Percentiles rank a stretch among this genome's conserved stretches.
Conservation (phyloP, 2,329 filamentous ascomycete genomes). For the Hymenoscyphus infarciens region DNA sequence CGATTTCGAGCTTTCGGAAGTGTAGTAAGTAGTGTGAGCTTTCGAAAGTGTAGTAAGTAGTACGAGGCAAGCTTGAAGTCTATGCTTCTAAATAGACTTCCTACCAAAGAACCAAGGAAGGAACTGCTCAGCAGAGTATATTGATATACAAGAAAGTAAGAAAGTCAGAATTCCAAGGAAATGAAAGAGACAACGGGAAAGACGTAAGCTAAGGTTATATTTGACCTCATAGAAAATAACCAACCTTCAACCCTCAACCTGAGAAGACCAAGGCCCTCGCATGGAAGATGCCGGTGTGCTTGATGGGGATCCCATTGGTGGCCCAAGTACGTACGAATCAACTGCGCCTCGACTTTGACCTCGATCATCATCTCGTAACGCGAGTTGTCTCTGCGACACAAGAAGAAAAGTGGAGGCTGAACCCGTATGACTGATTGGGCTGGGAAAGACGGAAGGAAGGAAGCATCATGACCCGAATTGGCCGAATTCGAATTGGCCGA, state of each 20-base stretch:
- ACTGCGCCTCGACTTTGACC: background rate
- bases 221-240: background rate
- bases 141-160: background rate
- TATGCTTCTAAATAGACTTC: background rate
- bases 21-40: too few species aligned
- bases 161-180: too few species aligned
- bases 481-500: background rate
- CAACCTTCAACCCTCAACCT: background rate
- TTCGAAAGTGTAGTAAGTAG: too few species aligned
- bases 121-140: background rate
- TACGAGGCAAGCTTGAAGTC: background rate
- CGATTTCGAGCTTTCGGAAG: too few species aligned
- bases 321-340: background rate
- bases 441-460: background rate
- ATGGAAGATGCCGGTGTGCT: background rate
- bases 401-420: background rate
- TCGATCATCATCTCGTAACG: background rate
- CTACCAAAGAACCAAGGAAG: background rate
- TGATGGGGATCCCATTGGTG: background rate
- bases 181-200: too few species aligned
- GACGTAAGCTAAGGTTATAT: too few species aligned
- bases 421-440: background rate
- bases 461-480: background rate
- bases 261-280: background rate
- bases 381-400: background rate